These are phyloP conservation scores for Psilocybe azurescens DNA, from an alignment of 768 basidiomycete species.

Conservation along the genomic window DNA sequence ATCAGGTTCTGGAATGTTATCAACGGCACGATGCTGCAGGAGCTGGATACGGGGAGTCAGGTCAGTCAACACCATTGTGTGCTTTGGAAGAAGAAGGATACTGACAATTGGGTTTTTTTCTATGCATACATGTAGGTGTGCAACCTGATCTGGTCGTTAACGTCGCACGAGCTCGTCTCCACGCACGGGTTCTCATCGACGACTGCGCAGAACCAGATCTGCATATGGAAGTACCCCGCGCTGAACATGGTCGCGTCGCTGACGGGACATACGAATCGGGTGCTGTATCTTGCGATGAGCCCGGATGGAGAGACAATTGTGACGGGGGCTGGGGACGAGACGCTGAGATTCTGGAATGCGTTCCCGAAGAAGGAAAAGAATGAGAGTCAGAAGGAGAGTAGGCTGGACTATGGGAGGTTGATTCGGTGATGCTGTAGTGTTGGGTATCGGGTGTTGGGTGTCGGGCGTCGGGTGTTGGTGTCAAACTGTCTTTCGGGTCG, in stretches of 20 bases:
- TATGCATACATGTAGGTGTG: slow-evolving; percentile 68
- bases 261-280: slow-evolving; percentile 93
- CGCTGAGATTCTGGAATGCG: slow-evolving; percentile 96
- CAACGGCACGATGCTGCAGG: slow-evolving; percentile 83
- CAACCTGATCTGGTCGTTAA: slow-evolving; percentile 95
- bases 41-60: slow-evolving; percentile 96
- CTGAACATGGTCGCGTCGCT: slow-evolving; percentile 94
- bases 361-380: slow-evolving; percentile 77
- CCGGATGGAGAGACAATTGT: slow-evolving; percentile 98
- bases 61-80: slow-evolving; percentile 45
- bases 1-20: slow-evolving; percentile 97
- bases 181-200: slow-evolving; percentile 97
- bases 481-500: no score
- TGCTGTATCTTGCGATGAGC: slow-evolving; percentile 96
- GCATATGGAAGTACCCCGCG: slow-evolving; percentile 93
- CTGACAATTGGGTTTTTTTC: slow-evolving; percentile 14
- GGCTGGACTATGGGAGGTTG: slow-evolving; percentile 54
- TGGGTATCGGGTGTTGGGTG: background rate
- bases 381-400: slow-evolving; percentile 45
- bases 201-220: slow-evolving; percentile 94
- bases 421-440: slow-evolving; percentile 47
- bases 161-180: slow-evolving; percentile 96
- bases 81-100: background rate
- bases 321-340: slow-evolving; percentile 98
- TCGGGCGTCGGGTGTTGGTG: background rate